Conservation (phyloP, 2,329 filamentous ascomycete species). For the Phaeosphaeriaceae sp. region DNA sequence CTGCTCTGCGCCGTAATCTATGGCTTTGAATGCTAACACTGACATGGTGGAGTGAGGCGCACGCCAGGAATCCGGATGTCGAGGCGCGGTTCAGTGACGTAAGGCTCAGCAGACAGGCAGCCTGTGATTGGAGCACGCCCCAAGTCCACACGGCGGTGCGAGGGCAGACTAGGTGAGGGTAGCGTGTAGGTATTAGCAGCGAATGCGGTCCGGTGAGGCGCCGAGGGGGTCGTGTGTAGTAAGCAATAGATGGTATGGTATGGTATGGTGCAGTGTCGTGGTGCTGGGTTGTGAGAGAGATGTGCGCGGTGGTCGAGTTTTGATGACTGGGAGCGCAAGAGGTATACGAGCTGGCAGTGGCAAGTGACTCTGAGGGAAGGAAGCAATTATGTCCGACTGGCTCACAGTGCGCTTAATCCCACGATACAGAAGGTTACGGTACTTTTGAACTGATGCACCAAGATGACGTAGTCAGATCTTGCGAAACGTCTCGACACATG, state of each 20-base stretch:
- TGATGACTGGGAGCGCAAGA: slow-evolving; percentile 1
- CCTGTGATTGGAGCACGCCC: slow-evolving; percentile 41
- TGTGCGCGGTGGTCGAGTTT: slow-evolving; percentile 2
- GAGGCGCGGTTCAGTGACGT: slow-evolving; percentile 39
- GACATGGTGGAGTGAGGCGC: slow-evolving; percentile 38
- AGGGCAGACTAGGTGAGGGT: slow-evolving; percentile 30
- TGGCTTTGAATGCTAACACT: slow-evolving; percentile 47
- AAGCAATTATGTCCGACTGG: slow-evolving; percentile 18
- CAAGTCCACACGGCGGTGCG: slow-evolving; percentile 15
- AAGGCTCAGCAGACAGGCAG: slow-evolving; percentile 21
- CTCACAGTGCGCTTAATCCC: slow-evolving; percentile 9
- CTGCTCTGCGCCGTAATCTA: slow-evolving; percentile 47
- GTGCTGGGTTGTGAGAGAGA: slow-evolving; percentile 2
- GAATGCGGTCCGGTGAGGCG: slow-evolving; percentile 10
- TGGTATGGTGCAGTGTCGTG: slow-evolving; percentile 1
- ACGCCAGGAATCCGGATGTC: slow-evolving; percentile 32
- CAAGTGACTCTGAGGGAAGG: slow-evolving; percentile 14
- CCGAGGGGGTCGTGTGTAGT: slow-evolving; percentile 6
- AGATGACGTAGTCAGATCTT: slow-evolving; percentile 16
- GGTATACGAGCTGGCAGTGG: slow-evolving; percentile 6
- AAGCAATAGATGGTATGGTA: slow-evolving; percentile 2
- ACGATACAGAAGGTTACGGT: slow-evolving; percentile 8
- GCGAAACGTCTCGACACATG: slow-evolving; percentile 3
- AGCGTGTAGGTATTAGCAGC: slow-evolving; percentile 26
- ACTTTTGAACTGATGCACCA: slow-evolving; percentile 11